Percentiles rank a stretch among this genome's conserved stretches.
phyloP scores from a whole-genome alignment of 2,329 filamentous ascomycete species.

The Colletotrichum musicola region DNA sequence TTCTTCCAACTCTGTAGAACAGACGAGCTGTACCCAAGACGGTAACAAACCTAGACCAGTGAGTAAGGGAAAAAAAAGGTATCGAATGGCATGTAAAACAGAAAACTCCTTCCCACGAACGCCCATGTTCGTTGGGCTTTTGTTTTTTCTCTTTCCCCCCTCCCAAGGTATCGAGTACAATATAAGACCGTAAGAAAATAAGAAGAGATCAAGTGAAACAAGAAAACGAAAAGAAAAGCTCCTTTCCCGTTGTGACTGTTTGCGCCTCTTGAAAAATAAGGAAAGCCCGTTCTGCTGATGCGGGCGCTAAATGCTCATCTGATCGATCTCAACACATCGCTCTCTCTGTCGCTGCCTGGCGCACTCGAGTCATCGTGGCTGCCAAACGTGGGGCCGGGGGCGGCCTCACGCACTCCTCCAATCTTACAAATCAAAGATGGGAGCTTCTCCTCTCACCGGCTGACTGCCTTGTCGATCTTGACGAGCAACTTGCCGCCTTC shows the following conservation, averaged over 20 bases:
- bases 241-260: background rate
- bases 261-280: slow-evolving; percentile 18
- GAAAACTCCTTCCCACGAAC: slow-evolving; percentile 8
- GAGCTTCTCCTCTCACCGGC: slow-evolving; percentile 43
- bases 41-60: too few species aligned
- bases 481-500: slow-evolving; percentile 64
- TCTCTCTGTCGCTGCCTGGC: background rate
- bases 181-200: background rate
- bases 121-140: slow-evolving; percentile 13
- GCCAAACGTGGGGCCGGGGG: slow-evolving; percentile 3
- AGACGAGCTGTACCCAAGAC: too few species aligned
- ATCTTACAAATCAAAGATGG: slow-evolving; percentile 1
- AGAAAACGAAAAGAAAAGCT: background rate
- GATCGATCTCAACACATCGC: background rate
- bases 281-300: background rate
- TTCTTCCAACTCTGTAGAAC: too few species aligned
- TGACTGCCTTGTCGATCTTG: slow-evolving; percentile 62
- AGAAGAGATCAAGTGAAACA: background rate
- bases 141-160: background rate
- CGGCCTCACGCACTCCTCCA: background rate
- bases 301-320: background rate
- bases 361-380: background rate
- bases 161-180: slow-evolving; percentile 17
- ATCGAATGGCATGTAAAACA: slow-evolving; percentile 1
- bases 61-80: background rate